phyloP scores from a whole-genome alignment of 495 filamentous ascomycete species.

The Annulohypoxylon moriforme region DNA sequence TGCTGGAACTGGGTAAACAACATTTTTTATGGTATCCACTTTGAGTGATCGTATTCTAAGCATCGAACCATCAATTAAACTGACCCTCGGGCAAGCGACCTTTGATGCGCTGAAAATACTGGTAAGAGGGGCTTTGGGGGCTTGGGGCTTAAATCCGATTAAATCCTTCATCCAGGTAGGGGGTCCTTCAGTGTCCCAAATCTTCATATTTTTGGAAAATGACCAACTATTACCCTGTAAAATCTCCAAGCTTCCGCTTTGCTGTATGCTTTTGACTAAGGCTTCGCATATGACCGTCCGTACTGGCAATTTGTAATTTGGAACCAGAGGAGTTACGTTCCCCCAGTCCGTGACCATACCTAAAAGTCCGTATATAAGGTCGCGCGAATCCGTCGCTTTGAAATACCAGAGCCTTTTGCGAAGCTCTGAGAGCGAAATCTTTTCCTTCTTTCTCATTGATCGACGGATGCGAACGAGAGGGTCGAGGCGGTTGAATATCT shows the following conservation, averaged over 20 bases:
- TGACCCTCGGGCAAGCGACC: not conserved
- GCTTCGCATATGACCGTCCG: not conserved
- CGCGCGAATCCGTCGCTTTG: not conserved
- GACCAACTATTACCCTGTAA: not conserved
- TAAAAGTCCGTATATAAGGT: not conserved
- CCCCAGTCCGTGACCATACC: not conserved
- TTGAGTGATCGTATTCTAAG: not conserved
- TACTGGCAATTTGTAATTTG: not conserved
- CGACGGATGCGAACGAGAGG: not conserved
- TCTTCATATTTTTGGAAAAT: not conserved
- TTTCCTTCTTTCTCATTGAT: not conserved
- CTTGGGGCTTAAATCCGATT: not conserved
- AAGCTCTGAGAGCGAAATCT: not conserved
- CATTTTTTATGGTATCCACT: not conserved
- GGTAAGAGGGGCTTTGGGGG: no score
- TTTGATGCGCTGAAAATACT: not conserved
- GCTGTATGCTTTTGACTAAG: not conserved
- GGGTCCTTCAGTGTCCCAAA: not conserved
- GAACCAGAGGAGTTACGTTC: not conserved
- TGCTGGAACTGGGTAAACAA: not conserved
- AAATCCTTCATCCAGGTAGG: not conserved
- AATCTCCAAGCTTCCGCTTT: not conserved
- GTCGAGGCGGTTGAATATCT: not conserved
- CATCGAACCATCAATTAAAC: not conserved
- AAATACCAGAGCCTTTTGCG: not conserved